These are phyloP conservation scores for Paramecium caudatum DNA, from an alignment of 73 alveolate genomes.

Conservation along the genomic window DNA sequence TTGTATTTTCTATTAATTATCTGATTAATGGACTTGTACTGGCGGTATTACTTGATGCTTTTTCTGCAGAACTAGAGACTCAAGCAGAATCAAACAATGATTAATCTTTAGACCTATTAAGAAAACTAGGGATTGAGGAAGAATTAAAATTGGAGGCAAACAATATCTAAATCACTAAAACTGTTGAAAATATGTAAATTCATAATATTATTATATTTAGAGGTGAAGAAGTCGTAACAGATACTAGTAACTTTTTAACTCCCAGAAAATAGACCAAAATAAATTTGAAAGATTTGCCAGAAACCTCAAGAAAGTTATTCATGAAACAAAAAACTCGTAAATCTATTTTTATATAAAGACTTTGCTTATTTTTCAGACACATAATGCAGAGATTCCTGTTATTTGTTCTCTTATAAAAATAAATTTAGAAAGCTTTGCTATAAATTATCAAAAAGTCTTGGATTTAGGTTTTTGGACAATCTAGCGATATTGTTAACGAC, in stretches of 20 bases:
- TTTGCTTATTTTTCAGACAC: neutral
- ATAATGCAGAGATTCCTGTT: slow-evolving; percentile 12
- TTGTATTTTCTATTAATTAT: slow-evolving; percentile 19
- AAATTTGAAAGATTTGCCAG: slow-evolving; percentile 7
- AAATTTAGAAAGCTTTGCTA: slow-evolving; percentile 31
- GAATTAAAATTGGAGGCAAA: neutral
- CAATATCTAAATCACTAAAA: neutral
- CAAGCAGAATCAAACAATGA: neutral
- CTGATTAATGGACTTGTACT: slow-evolving; percentile 6
- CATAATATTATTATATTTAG: neutral
- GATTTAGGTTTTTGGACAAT: neutral
- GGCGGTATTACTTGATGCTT: slow-evolving; percentile 66
- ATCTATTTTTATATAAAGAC: neutral
- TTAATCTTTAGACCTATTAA: neutral
- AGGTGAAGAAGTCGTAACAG: neutral
- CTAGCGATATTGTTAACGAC: neutral
- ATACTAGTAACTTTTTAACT: neutral
- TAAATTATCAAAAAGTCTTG: slow-evolving; percentile 9
- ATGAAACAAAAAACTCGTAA: neutral
- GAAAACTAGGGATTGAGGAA: neutral
- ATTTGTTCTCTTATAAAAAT: slow-evolving; percentile 10
- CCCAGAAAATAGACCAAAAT: neutral
- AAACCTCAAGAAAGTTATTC: slow-evolving; percentile 17
- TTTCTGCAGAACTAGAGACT: slow-evolving; percentile 13
- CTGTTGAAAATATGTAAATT: neutral